Evolutionary conservation across 2,329 filamentous ascomycete species (phyloP), one percentile per base, ranked within the genome.

Genomic region (Magnaporthiopsis rhizophila): DNA sequence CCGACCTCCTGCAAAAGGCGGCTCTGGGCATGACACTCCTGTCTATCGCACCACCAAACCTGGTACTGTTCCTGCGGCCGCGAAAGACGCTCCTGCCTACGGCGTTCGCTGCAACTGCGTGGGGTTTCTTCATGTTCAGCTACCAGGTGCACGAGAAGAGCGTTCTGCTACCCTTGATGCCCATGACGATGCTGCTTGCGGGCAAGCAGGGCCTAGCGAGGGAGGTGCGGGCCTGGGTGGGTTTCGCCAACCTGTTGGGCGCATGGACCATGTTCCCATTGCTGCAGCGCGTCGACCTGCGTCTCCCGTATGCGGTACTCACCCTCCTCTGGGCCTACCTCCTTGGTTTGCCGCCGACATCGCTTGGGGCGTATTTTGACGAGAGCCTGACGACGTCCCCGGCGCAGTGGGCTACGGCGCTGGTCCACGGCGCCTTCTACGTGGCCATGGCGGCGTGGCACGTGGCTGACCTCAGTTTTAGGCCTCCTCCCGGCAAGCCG

Each of bases 141-240:
- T 99, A 96, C 74, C 95, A 99, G 74, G 96, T 99, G 0, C 95
- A 99, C 72, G 95, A 99, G 78, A 99, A 99, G 83, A 97, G 93
- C 69, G 92, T 97, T 0, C 81, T 99, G 6, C 84, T 99, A 2
- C 96, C 95, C 0, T 80, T 99, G 60, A 85, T 98, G 74, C 95
- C 95, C 0, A 97, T 96, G 90, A 98, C 93, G 0, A 77, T 97
- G 8, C 81, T 98, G 6, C 81, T 99, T 56, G 90, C 90, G 21
- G 88, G 90, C 21, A 86, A 88, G 67, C 85, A 90, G 61, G 94
- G 94, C 0, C 78, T 99, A 62, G 86, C 86, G 66, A 89, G 90
- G 66, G 87, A 89, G 63, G 86, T 85, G 24, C 86, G 95, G 61
- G 88, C 91, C 2, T 99, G 95, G 95, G 89, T 98, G 5, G 93